phyloP scores from a whole-genome alignment of 805 yeast species.

The Pichia heedii region DNA sequence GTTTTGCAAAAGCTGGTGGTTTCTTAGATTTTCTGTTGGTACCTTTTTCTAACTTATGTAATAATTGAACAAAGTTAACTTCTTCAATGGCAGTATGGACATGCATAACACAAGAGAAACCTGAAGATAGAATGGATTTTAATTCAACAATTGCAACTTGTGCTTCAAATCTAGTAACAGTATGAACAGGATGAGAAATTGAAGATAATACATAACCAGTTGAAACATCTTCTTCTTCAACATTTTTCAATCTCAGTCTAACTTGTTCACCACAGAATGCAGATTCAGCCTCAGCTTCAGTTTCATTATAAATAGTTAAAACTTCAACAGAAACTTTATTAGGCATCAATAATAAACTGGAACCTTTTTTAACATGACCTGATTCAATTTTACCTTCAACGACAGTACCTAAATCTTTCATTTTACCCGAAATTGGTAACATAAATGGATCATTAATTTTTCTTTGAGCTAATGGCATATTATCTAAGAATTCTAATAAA shows the following conservation, averaged over 20 bases:
- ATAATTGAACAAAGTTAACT: conserved; percentile 67
- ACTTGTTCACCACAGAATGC: conserved; percentile 98
- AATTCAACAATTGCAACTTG: conserved; percentile 95
- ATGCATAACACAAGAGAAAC: conserved; percentile 97
- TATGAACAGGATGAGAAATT: conserved; percentile 77
- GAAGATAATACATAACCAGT: conserved; percentile 90
- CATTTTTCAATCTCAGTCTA: conserved; percentile 83
- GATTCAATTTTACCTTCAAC: conserved; percentile 98
- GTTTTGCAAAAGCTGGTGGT: conserved; percentile 97
- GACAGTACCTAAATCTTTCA: conserved; percentile 95
- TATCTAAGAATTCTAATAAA: conserved; percentile 80
- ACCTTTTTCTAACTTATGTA: conserved; percentile 93
- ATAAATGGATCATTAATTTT: conserved; percentile 91
- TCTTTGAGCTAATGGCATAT: conserved; percentile 73
- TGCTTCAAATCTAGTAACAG: conserved; percentile 87
- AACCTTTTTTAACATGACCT: conserved; percentile 82
- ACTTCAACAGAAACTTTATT: conserved; percentile 79
- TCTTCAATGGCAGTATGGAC: conserved; percentile 98
- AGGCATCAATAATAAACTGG: conserved; percentile 81
- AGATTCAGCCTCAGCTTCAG: conserved; percentile 84
- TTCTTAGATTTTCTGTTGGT: conserved; percentile 94
- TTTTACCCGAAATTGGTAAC: conserved; percentile 91
- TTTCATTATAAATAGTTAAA: conserved; percentile 81
- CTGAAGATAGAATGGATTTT: conserved; percentile 88
- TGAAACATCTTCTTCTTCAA: conserved; percentile 93